Conservation (phyloP, 495 filamentous ascomycete species). For the Jackrogersella multiformis region DNA sequence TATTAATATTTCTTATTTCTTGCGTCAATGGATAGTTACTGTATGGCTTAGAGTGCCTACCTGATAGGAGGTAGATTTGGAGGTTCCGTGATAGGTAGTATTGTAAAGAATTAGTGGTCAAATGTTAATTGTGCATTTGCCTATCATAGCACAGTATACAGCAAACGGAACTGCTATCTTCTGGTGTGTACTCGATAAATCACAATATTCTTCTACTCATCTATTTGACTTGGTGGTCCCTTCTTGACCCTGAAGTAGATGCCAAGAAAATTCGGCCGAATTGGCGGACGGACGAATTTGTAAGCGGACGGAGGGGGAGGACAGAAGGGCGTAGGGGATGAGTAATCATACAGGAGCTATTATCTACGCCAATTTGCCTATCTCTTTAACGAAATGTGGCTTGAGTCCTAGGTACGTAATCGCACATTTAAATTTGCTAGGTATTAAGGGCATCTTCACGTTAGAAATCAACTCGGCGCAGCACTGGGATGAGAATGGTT, state of each 20-base stretch:
- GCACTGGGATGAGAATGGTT: too few species aligned
- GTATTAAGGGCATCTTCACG: too few species aligned
- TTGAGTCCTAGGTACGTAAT: too few species aligned
- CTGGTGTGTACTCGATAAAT: neutral
- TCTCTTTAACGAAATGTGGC: too few species aligned
- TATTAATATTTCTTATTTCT: neutral
- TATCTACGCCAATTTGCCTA: neutral
- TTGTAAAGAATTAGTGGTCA: too few species aligned
- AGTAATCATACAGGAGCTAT: neutral
- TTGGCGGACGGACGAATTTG: constrained; percentile 43
- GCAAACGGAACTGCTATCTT: neutral
- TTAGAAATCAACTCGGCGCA: too few species aligned
- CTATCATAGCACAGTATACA: neutral
- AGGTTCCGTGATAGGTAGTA: too few species aligned
- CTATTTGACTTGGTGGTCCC: neutral
- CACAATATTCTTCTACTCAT: neutral
- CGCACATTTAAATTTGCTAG: too few species aligned
- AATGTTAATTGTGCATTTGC: neutral
- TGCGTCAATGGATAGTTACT: neutral
- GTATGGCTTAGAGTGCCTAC: too few species aligned
- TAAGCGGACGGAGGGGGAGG: constrained; percentile 28
- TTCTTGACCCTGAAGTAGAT: constrained; percentile 10
- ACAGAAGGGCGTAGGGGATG: neutral
- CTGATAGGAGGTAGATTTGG: too few species aligned
- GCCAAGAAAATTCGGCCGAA: constrained; percentile 44